Base-by-base conservation (phyloP, 495 filamentous ascomycete species). In the Neurospora sp. region DNA sequence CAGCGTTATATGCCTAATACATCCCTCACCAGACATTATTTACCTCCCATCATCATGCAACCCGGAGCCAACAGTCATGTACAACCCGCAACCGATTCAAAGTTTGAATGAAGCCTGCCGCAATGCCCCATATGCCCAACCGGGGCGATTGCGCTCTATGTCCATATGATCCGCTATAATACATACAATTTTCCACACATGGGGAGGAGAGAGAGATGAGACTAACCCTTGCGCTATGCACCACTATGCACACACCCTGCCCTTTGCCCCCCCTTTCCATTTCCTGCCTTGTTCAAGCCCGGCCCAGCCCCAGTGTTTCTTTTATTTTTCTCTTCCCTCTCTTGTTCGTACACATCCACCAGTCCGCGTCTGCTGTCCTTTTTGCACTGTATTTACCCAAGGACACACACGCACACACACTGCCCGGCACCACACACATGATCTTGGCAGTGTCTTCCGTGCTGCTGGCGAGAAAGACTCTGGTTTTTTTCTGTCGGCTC, bases 151-250 rank as follows among this genome's bases (percentile, higher is more conserved):
- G 54, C 72, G 70, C 73, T 79, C 74, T 78, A 78, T 79, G 71
- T 76, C 77, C 75, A 76, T 76, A 75, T 73, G 71, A 37, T 66
- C 77, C 77, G 73, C 75, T 81, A 80, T 77, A 76, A 78, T 81
- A 78, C 73, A 77, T 73, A 79, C 75, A 78, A 78, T 23, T 35
- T 74, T 78, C 71, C 75, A 77, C 54, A 66, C 14, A 44, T n/a
- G 31, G 75, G 77, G 80, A 79, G 78, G 77, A 80, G 80, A 81
- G 79, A 81, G 78, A 80, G 27, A 66, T 66, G 54, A 35, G 12
- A 66, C 14, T 18, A 35, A 37, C 54, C 75, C 78, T 69, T 76
- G 74, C 79, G 77, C 78, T 80, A 80, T 81, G 79, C 77, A 78
- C 54, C 54, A 66, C 54, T 35, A 66, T 66, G 54, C 54, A 66